A percentile compares a stretch with the other conserved stretches of the same genome.
These are phyloP conservation scores for Centaurea solstitialis DNA, from an alignment of 129 eudicot genomes.

Conservation along the genomic window DNA sequence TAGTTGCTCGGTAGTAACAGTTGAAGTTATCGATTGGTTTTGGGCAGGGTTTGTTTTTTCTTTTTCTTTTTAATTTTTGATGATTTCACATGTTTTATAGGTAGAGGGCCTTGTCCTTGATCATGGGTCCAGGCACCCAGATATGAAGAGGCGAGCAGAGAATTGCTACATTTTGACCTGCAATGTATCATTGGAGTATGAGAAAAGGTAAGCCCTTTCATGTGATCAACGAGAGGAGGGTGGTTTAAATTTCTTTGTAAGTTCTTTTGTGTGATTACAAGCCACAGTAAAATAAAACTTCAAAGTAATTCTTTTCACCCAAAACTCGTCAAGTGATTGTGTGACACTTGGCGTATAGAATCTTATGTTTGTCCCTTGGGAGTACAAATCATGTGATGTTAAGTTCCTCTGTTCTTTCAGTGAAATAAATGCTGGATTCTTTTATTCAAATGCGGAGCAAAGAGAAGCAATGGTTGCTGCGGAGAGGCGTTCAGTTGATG, in stretches of 20 bases:
- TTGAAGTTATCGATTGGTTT: background rate
- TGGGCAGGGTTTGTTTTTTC: background rate
- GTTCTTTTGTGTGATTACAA: no score
- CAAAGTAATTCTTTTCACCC: background rate
- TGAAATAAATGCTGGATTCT: constrained; percentile 95
- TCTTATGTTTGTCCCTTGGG: background rate
- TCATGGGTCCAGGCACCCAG: constrained; percentile 97
- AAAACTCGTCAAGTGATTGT: background rate
- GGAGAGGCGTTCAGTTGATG: constrained; percentile 90
- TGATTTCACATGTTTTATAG: constrained; percentile 30
- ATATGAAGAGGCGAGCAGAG: constrained; percentile 88
- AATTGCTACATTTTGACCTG: constrained; percentile 79
- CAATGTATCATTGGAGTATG: constrained; percentile 86
- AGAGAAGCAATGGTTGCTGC: constrained; percentile 94
- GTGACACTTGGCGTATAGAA: background rate
- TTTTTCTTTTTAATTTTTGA: background rate
- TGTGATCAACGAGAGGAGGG: no score
- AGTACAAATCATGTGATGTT: background rate
- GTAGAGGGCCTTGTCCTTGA: constrained; percentile 94
- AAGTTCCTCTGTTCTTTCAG: constrained; percentile 36
- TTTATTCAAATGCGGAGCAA: constrained; percentile 86
- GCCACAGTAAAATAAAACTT: background rate
- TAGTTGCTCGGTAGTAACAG: background rate
- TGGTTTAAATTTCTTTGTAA: no score
- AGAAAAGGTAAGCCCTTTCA: constrained; percentile 60